These are phyloP conservation scores for Solanum corneliomulleri DNA, from an alignment of 257 asterid species.

Conservation along the genomic window DNA sequence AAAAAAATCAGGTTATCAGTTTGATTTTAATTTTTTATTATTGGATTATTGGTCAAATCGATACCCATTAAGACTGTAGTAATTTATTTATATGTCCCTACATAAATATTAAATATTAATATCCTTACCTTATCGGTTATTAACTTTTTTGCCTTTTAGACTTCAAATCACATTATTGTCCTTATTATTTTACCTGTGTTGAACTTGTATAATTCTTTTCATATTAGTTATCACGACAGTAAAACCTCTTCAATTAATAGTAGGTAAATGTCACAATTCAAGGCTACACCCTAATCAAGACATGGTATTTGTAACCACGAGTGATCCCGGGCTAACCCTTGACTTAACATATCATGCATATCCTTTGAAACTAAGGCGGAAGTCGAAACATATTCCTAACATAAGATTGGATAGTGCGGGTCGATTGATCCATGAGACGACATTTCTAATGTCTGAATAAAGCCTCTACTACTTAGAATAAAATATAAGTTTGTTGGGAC, in stretches of 20 bases:
- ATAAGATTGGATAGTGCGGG: not conserved
- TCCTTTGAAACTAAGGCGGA: not conserved
- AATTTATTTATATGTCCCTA: not conserved
- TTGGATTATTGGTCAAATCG: not conserved
- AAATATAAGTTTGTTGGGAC: too few relatives aligned
- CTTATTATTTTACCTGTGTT: not conserved
- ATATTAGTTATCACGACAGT: too few relatives aligned
- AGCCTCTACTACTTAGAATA: too few relatives aligned
- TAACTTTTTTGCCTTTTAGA: not conserved
- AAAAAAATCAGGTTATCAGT: too few relatives aligned
- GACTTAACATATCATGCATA: not conserved
- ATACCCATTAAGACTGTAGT: not conserved
- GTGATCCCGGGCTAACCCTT: not conserved
- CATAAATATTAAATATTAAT: too few relatives aligned
- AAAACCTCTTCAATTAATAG: not conserved
- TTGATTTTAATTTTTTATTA: too few relatives aligned
- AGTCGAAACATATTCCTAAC: not conserved
- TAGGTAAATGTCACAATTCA: not conserved
- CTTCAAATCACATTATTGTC: not conserved
- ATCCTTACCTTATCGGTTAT: not conserved
- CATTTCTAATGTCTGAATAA: too few relatives aligned
- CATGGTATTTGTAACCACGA: not conserved
- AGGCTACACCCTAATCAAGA: not conserved
- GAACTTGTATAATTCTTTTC: not conserved
- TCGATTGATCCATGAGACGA: not conserved